phyloP scores from a whole-genome alignment of 768 basidiomycete genomes.

The Collybiopsis confluens region DNA sequence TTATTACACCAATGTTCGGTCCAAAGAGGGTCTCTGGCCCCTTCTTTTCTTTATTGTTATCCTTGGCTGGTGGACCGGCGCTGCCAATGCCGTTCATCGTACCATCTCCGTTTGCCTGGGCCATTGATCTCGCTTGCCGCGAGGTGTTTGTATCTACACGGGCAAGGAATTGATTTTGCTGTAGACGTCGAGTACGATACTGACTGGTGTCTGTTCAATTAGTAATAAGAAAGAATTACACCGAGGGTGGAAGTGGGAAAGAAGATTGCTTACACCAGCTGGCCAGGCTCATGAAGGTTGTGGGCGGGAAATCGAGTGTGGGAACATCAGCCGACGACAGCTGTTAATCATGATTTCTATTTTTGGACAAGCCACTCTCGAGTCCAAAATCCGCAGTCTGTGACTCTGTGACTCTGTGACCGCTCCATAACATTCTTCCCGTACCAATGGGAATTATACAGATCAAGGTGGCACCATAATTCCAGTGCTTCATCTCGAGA shows the following conservation, averaged over 20 bases:
- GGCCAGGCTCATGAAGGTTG: conserved; percentile 26
- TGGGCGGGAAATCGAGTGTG: not conserved
- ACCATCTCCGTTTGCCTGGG: conserved; percentile 27
- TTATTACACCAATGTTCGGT: conserved; percentile 80
- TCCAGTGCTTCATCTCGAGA: no score
- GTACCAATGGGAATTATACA: no score
- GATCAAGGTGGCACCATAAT: no score
- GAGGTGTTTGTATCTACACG: conserved; percentile 45
- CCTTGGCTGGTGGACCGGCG: conserved; percentile 4
- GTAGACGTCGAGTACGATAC: conserved; percentile 54
- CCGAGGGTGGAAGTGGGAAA: not conserved
- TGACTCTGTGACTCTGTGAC: no score
- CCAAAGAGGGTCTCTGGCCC: conserved; percentile 85
- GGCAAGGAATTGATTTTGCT: conserved; percentile 48
- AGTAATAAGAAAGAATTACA: conserved; percentile 7
- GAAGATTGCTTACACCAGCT: conserved; percentile 36
- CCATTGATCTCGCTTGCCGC: conserved; percentile 46
- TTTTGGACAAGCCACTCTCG: no score
- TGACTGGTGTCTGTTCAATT: conserved; percentile 40
- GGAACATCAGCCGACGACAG: no score
- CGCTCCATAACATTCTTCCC: no score
- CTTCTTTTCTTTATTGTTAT: conserved; percentile 43
- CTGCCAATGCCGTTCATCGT: conserved; percentile 25
- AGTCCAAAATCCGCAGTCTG: no score
- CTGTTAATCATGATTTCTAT: no score